Base-by-base conservation (phyloP, 495 filamentous ascomycete genomes). In the Xylaria grammica region DNA sequence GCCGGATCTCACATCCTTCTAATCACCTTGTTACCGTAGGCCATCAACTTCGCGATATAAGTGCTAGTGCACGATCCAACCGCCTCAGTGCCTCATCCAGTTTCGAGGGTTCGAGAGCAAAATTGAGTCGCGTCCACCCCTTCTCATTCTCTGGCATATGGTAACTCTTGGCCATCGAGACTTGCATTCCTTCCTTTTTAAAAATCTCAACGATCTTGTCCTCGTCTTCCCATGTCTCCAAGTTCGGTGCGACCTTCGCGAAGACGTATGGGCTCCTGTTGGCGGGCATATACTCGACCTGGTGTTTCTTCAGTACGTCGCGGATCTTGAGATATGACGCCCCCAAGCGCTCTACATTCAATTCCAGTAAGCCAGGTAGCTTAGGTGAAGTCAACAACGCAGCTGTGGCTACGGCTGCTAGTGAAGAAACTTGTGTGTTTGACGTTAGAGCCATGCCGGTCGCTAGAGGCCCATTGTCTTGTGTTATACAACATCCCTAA, bases 401-500 rank as follows among this genome's bases (percentile, higher is more conserved):
- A 7, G 59, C 20, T 5, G 59, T 62, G 7, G 32, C 59, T 5
- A 62, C 11, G 1, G 59, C 45, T 17, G 59, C 26, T 2, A 62
- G 59, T 9, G 59, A 62, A 5, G 59, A 62, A 2, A 24, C 19
- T 11, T 62, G 59, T 4, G 59, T 62, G n/a, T 62, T 62, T 19
- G 59, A 62, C 13, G 59, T 15, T 20, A 62, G 42, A 15, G 59
- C 59, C 3, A 52, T 3, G 7, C 59, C 59, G 13, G 45, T 50
- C 15, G 46, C 59, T 3, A 62, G 15, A 4, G 59, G 45, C 45
- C 30, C 27, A 26, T 62, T 62, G n/a, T 24, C 59, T 29, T 62
- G 59, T 22, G 59, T 62, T 0, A 62, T n/a, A 20, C 59, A 62
- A 13, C 59, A 62, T 2, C 59, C 59, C 59, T 62, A 36, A 11